Conservation (phyloP, 352 stramenopile species). For the Phytophthora chlamydospora region DNA sequence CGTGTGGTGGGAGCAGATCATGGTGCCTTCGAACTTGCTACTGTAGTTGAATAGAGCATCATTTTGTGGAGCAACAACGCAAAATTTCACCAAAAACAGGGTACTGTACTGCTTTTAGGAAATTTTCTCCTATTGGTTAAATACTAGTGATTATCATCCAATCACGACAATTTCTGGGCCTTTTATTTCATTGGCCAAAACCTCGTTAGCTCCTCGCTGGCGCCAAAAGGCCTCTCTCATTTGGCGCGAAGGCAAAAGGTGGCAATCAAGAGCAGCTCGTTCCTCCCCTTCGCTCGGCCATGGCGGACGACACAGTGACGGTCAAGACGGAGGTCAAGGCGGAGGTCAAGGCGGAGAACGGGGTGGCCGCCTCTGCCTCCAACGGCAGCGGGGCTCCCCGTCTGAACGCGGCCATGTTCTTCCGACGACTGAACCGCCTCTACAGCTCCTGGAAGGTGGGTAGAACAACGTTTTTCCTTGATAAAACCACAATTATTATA, state of each 20-base stretch:
- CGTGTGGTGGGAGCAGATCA: slow-evolving; percentile 60
- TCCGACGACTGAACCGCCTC: slow-evolving; percentile 77
- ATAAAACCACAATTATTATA: not conserved
- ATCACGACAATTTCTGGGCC: too few species aligned
- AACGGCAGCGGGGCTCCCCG: slow-evolving; percentile 34
- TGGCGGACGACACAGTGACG: slow-evolving; percentile 36
- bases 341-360: slow-evolving; percentile 45
- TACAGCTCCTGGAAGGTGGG: slow-evolving; percentile 71
- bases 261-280: too few species aligned
- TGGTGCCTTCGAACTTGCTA: slow-evolving; percentile 70
- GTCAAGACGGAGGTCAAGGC: slow-evolving; percentile 44
- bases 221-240: slow-evolving; percentile 4
- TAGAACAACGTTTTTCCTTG: not conserved
- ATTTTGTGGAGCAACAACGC: slow-evolving; percentile 62
- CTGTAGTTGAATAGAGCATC: too few species aligned
- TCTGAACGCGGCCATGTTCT: slow-evolving; percentile 77
- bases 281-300: not conserved
- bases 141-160: too few species aligned
- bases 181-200: too few species aligned
- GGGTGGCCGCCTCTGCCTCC: slow-evolving; percentile 2
- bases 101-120: too few species aligned
- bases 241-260: slow-evolving; percentile 30
- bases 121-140: too few species aligned
- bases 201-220: too few species aligned
- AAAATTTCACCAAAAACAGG: too few species aligned